These are phyloP conservation scores for Geotrichum citri-aurantii DNA, from an alignment of 1,139 yeast genomes.

Conservation along the genomic window DNA sequence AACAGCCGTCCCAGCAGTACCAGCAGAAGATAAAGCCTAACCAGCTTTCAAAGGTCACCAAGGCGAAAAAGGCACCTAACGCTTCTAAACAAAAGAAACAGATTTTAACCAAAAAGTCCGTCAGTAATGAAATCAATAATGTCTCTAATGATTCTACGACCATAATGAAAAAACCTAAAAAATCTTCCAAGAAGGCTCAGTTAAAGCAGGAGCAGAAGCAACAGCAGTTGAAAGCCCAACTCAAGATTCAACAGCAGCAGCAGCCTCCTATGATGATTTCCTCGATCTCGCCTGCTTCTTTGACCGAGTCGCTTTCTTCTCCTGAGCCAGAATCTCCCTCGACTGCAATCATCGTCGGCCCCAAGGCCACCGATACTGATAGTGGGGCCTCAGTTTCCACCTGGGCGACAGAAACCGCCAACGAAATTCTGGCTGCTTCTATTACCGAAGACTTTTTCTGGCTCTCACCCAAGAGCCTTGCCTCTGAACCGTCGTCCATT, in stretches of 20 bases:
- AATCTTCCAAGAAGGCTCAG: not conserved
- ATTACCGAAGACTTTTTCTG: constrained; percentile 13
- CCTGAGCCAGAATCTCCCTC: constrained; percentile 12
- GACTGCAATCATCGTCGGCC: constrained; percentile 1
- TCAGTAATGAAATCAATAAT: constrained; percentile 3
- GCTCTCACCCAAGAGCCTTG: constrained; percentile 12
- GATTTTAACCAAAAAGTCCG: not conserved
- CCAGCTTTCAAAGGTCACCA: constrained; percentile 2
- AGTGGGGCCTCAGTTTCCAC: not conserved
- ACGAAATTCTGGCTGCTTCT: constrained; percentile 13
- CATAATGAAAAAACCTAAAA: constrained; percentile 1
- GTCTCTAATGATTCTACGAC: constrained; percentile 4
- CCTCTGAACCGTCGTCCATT: constrained; percentile 1
- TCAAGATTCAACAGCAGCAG: not conserved
- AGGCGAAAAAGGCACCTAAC: constrained; percentile 22
- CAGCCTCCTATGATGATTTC: not conserved
- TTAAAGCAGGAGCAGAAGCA: not conserved
- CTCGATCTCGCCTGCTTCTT: constrained; percentile 1
- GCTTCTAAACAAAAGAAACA: constrained; percentile 7
- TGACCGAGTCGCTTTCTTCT: constrained; percentile 12
- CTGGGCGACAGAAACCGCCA: constrained; percentile 6
- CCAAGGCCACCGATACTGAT: constrained; percentile 2
- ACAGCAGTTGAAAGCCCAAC: not conserved
- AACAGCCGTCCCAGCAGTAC: not conserved
- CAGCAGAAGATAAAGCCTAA: constrained; percentile 1